Evolutionary conservation across 2,329 filamentous ascomycete genomes (phyloP), one percentile per base, ranked within the genome.

Genomic region (Neopestalotiopsis sp.): DNA sequence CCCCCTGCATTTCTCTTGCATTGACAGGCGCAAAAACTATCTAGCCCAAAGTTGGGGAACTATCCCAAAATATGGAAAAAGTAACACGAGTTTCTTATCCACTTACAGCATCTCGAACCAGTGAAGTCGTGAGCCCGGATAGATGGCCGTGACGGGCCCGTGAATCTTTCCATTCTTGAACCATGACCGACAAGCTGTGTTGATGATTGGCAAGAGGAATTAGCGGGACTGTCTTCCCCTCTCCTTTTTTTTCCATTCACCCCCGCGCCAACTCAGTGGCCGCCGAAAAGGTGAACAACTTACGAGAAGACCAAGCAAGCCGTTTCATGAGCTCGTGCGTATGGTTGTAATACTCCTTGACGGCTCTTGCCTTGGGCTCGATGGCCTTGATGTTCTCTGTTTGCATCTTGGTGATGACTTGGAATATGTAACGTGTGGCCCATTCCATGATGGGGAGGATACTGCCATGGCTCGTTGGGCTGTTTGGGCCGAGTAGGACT

Each of bases 381-480:
- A 69, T 56, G 6, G 69, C 75, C 70, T 69, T 74, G 40, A 80
- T 80, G 53, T 80, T 74, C 28, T 79, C 78, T 45, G 67, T 74
- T 6, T 74, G 74, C n/a, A 79, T 75, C 67, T 78, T 79, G 34
- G 73, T 70, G 9, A 75, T 70, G 73, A 78, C 75, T 62, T 75
- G 73, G 62, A 77, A 71, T 49, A 81, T 72, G 49, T 78, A 79
- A 58, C 81, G 78, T 1, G 69, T 77, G 61, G 73, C 80, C 81
- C 74, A 73, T 28, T 76, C 74, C 69, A 76, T 71, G 66, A 76
- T 73, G 34, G 73, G 69, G 9, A 74, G 69, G 20, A 76, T 63
- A 12, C 73, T 74, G 10, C 73, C 73, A 45, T 75, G 72, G 24
- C 74, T 74, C 63, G 73, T 66, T 14, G 70, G 70, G n/a, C 70